Percentiles rank a stretch among this genome's conserved stretches.
phyloP scores from a whole-genome alignment of 371 early-diverging fungal species.

The Mortierella sp. region DNA sequence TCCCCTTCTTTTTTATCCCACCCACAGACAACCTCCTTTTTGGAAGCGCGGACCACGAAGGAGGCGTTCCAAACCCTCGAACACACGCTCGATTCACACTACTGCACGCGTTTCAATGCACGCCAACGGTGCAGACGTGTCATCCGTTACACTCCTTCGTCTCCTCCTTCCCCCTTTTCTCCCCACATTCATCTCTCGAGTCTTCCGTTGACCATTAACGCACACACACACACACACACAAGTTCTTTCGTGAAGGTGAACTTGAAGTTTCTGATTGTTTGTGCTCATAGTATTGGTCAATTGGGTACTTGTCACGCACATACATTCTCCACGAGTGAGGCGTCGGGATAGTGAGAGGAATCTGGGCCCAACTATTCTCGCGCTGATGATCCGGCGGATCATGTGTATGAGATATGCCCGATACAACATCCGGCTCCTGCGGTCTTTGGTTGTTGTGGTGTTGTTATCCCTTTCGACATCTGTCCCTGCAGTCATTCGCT shows the following conservation, averaged over 20 bases:
- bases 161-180: background rate
- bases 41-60: no score
- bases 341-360: background rate
- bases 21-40: no score
- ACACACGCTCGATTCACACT: no score
- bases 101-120: background rate
- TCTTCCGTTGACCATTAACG: no score
- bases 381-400: background rate
- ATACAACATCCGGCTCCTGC: no score
- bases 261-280: constrained; percentile 12
- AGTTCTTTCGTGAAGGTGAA: background rate
- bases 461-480: no score
- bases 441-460: no score
- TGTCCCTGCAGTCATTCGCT: no score
- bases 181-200: background rate
- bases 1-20: no score
- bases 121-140: constrained; percentile 1
- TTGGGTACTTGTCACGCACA: constrained; percentile 14
- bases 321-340: background rate
- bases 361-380: background rate
- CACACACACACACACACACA: no score
- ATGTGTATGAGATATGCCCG: background rate
- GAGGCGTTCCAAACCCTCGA: no score
- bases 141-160: background rate
- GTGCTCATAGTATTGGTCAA: constrained; percentile 2